phyloP scores from a whole-genome alignment of 345 rosid species.

The Hirschfeldia incana region DNA sequence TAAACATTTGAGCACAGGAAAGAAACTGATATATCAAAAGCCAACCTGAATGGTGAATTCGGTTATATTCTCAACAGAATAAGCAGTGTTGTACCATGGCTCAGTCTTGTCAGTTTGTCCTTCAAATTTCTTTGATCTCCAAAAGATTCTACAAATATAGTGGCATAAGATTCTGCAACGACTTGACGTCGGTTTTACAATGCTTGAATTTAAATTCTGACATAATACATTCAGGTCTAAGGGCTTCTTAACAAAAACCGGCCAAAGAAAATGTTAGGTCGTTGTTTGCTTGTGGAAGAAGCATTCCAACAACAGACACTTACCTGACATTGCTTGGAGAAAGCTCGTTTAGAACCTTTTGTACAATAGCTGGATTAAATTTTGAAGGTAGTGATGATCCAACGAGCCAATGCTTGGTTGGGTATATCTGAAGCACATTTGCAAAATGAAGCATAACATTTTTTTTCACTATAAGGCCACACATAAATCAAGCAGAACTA shows the following conservation, averaged over 20 bases:
- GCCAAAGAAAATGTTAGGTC: not conserved
- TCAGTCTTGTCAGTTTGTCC: constrained; percentile 69
- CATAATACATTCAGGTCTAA: not conserved
- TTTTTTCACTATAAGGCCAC: not conserved
- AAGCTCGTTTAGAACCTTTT: constrained; percentile 60
- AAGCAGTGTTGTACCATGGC: constrained; percentile 92
- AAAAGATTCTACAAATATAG: constrained; percentile 62
- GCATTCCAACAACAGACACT: constrained; percentile 24
- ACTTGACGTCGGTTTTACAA: not conserved
- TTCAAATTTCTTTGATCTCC: constrained; percentile 87
- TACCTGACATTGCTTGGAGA: constrained; percentile 65
- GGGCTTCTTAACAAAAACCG: not conserved
- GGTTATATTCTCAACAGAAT: constrained; percentile 59
- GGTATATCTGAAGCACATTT: constrained; percentile 55
- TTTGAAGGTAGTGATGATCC: constrained; percentile 74
- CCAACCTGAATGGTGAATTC: constrained; percentile 62
- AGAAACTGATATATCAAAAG: not conserved
- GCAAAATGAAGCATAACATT: not conserved
- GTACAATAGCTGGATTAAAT: constrained; percentile 57
- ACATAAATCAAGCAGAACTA: not conserved
- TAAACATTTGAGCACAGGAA: not conserved
- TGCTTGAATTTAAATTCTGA: not conserved
- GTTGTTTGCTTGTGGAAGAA: not conserved
- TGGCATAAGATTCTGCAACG: constrained; percentile 17
- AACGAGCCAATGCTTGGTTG: constrained; percentile 83